These are phyloP conservation scores for Chaetomium sp. DNA, from an alignment of 2,329 filamentous ascomycete species.

Conservation along the genomic window DNA sequence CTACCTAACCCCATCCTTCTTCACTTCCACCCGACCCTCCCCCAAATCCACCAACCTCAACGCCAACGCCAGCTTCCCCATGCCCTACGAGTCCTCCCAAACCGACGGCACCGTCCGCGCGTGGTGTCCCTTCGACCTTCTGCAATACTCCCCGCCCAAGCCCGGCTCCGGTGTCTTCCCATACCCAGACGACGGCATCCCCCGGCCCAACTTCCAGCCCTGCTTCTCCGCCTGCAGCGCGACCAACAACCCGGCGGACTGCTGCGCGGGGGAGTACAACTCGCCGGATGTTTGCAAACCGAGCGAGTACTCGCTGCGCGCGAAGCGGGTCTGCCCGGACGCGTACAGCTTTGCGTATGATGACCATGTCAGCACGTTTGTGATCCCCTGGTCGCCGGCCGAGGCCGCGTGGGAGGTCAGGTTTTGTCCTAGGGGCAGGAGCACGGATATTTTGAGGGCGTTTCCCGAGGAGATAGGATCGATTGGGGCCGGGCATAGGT, in stretches of 20 bases:
- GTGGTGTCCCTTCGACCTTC: constrained; percentile 80
- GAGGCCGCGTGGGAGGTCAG: constrained; percentile 70
- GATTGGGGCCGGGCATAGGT: constrained; percentile 37
- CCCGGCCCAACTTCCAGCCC: constrained; percentile 56
- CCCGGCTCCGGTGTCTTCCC: background rate
- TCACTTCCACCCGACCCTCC: constrained; percentile 8
- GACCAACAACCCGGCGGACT: constrained; percentile 60
- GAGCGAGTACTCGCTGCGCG: constrained; percentile 59
- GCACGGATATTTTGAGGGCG: constrained; percentile 51
- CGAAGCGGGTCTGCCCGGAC: constrained; percentile 74
- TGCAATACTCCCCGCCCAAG: constrained; percentile 59
- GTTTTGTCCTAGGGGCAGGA: constrained; percentile 62
- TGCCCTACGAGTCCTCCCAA: constrained; percentile 57
- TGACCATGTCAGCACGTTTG: constrained; percentile 53
- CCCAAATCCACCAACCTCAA: background rate
- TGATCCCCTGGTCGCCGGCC: constrained; percentile 45
- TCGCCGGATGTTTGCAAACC: constrained; percentile 58
- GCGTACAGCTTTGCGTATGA: constrained; percentile 73
- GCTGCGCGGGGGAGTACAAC: constrained; percentile 66
- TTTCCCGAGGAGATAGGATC: constrained; percentile 44
- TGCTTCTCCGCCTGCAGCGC: constrained; percentile 72
- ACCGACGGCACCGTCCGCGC: constrained; percentile 50
- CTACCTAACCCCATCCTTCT: constrained; percentile 48
- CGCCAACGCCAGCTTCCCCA: constrained; percentile 40
- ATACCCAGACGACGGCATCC: background rate